These are phyloP conservation scores for Xanthoceras sorbifolium DNA, from an alignment of 345 rosid species.

Conservation along the genomic window DNA sequence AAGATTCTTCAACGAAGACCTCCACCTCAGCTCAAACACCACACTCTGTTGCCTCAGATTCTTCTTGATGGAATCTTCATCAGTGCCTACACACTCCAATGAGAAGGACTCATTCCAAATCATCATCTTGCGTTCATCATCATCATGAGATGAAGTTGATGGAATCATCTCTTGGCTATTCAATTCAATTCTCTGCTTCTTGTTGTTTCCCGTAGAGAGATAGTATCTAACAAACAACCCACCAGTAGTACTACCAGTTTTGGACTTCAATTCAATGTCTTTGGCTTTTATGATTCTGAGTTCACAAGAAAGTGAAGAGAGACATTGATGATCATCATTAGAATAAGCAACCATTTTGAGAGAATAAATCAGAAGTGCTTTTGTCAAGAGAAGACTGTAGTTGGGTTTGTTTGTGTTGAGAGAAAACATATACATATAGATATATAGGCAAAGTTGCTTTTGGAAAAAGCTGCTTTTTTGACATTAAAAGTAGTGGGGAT, in stretches of 20 bases:
- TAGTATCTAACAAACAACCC: slow-evolving; percentile 65
- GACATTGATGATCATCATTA: neutral
- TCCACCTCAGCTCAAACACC: slow-evolving; percentile 63
- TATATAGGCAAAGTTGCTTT: neutral
- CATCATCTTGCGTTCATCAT: neutral
- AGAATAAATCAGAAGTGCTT: neutral
- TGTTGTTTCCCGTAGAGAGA: slow-evolving; percentile 54
- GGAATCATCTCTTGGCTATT: slow-evolving; percentile 53
- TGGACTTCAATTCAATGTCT: slow-evolving; percentile 49
- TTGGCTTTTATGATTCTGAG: slow-evolving; percentile 66
- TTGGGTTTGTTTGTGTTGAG: neutral
- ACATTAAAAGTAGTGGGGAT: neutral
- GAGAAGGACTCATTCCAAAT: slow-evolving; percentile 64
- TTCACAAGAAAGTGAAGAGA: slow-evolving; percentile 52
- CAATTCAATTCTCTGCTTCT: slow-evolving; percentile 49
- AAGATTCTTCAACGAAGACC: slow-evolving; percentile 17
- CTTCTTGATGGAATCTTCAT: slow-evolving; percentile 51
- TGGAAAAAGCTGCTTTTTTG: too few species aligned
- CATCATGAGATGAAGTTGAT: neutral
- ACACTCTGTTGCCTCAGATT: slow-evolving; percentile 48
- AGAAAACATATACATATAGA: too few species aligned
- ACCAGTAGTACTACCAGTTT: slow-evolving; percentile 21
- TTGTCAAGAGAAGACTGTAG: neutral
- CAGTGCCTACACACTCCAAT: slow-evolving; percentile 55
- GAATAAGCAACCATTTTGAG: slow-evolving; percentile 42